Conservation (phyloP, 805 yeast genomes). For the Sugiyamaella floridensis region DNA sequence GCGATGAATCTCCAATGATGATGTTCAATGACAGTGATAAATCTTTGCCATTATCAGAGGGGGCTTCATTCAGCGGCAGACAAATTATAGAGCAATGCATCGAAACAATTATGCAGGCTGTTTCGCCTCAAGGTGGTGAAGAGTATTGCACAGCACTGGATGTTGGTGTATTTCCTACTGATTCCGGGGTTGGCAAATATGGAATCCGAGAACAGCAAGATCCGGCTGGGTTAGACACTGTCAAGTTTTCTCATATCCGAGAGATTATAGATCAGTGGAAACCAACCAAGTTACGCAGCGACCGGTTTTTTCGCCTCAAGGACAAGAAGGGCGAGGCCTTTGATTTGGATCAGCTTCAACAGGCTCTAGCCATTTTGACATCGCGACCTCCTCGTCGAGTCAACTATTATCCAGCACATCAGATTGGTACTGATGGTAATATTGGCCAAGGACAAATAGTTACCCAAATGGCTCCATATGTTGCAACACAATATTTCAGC, state of each 20-base stretch:
- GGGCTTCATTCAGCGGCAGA: neutral
- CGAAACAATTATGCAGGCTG: conserved; percentile 1
- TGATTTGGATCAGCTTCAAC: conserved; percentile 15
- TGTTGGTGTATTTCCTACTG: neutral
- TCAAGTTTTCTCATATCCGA: conserved; percentile 7
- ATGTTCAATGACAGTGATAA: neutral
- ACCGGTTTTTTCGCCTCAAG: conserved; percentile 17
- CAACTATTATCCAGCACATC: conserved; percentile 19
- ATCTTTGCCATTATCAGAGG: neutral
- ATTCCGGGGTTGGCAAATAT: conserved; percentile 1
- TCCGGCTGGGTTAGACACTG: neutral
- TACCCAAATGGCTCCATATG: conserved; percentile 11
- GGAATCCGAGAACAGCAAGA: conserved; percentile 2
- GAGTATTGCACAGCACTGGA: conserved; percentile 11
- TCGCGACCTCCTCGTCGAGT: conserved; percentile 23
- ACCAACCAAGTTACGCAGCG: conserved; percentile 10
- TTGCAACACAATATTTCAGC: conserved; percentile 11
- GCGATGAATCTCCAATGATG: neutral
- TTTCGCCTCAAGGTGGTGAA: conserved; percentile 9
- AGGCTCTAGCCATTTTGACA: conserved; percentile 13
- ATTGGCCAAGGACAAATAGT: conserved; percentile 15
- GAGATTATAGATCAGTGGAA: conserved; percentile 16
- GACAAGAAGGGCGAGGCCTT: conserved; percentile 14
- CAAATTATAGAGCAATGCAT: conserved; percentile 4
- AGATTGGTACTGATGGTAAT: conserved; percentile 15